A percentile compares a stretch with the other conserved stretches of the same genome.
Conservation (phyloP, 371 early-diverging fungal species). For the Catenaria anguillulae region DNA sequence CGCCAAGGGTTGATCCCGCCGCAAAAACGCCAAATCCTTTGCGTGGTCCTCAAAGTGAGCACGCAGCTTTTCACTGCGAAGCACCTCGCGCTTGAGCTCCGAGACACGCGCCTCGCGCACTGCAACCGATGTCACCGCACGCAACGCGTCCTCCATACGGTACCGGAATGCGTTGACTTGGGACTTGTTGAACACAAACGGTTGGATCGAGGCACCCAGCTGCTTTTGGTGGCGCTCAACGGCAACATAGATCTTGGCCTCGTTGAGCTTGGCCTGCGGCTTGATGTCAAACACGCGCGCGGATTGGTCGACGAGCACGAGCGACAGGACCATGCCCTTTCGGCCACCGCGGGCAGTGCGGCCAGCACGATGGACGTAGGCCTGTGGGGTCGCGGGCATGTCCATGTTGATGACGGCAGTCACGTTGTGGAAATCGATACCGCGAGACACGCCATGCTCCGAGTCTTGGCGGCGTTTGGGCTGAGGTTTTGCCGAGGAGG, state of each 20-base stretch:
- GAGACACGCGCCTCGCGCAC: conserved; percentile 80
- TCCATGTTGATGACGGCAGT: conserved; percentile 96
- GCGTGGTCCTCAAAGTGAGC: conserved; percentile 95
- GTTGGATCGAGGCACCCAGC: conserved; percentile 41
- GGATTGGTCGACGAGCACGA: conserved; percentile 41
- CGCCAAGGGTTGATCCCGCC: conserved; percentile 79
- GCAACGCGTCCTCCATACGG: conserved; percentile 73
- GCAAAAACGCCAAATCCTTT: conserved; percentile 72
- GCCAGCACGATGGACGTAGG: conserved; percentile 93
- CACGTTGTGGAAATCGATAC: conserved; percentile 90
- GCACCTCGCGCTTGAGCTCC: conserved; percentile 79
- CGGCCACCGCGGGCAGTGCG: conserved; percentile 89
- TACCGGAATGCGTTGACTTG: conserved; percentile 83
- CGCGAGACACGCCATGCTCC: conserved; percentile 92
- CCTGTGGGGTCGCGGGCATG: conserved; percentile 72
- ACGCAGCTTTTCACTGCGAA: conserved; percentile 85
- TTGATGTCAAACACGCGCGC: background rate
- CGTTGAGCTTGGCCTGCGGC: conserved; percentile 16
- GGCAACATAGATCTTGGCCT: conserved; percentile 51
- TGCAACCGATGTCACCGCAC: conserved; percentile 53
- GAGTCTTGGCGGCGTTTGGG: conserved; percentile 31
- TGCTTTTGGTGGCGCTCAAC: conserved; percentile 52
- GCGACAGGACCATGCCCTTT: conserved; percentile 75
- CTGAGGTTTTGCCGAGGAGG: conserved; percentile 9
- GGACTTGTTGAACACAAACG: conserved; percentile 74